Conservation (phyloP, 257 asterid genomes). For the Lithospermum erythrorhizon region DNA sequence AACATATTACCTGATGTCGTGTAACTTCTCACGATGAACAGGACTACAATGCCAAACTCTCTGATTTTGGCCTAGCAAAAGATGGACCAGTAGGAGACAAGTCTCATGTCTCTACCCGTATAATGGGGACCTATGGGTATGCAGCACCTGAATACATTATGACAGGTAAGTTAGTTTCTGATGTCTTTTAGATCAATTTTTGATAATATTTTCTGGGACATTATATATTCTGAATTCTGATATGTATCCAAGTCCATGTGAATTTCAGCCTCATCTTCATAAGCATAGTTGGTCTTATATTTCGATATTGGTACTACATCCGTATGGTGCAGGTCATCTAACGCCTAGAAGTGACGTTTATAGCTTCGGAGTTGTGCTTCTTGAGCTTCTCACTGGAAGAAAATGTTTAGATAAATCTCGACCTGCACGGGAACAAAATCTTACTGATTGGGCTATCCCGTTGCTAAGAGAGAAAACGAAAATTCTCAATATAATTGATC, state of each 20-base stretch:
- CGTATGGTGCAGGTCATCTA: constrained; percentile 41
- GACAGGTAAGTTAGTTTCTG: constrained; percentile 33
- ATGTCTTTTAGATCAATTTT: background rate
- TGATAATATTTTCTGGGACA: background rate
- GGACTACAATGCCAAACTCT: constrained; percentile 72
- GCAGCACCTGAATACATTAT: constrained; percentile 73
- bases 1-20: background rate
- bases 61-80: constrained; percentile 78
- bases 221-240: background rate
- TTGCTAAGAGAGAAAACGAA: constrained; percentile 71
- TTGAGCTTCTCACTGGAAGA: constrained; percentile 76
- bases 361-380: constrained; percentile 85
- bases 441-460: constrained; percentile 90
- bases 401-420: constrained; percentile 67
- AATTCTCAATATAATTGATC: constrained; percentile 60
- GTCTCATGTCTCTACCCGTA: constrained; percentile 80
- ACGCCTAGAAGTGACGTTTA: constrained; percentile 84
- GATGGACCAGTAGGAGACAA: constrained; percentile 85
- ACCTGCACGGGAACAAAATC: constrained; percentile 71
- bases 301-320: background rate
- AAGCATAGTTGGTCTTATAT: background rate
- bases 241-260: too few relatives aligned
- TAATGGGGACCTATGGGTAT: constrained; percentile 76
- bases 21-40: constrained; percentile 12
- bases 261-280: background rate